These are phyloP conservation scores for Pyrus communis DNA, from an alignment of 306 rosid genomes.

Conservation along the genomic window DNA sequence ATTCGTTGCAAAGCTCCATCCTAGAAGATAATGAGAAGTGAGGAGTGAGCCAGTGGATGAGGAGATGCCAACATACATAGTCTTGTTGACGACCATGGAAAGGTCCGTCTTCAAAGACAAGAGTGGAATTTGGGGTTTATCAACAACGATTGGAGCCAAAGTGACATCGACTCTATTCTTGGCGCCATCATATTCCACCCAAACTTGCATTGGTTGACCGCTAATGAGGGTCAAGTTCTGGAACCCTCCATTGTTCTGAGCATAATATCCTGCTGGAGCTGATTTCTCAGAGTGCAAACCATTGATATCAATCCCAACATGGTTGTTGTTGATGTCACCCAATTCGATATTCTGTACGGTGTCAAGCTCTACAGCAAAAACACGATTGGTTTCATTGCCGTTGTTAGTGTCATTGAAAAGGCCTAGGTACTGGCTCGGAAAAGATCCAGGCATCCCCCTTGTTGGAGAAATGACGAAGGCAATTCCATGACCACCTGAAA, in stretches of 20 bases:
- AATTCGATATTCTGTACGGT: not conserved
- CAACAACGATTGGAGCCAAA: constrained; percentile 33
- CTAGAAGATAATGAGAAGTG: constrained; percentile 22
- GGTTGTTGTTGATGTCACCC: constrained; percentile 9
- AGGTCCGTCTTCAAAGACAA: constrained; percentile 19
- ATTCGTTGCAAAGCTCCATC: constrained; percentile 33
- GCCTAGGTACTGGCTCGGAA: not conserved
- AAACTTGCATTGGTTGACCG: too few species aligned
- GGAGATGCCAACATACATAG: constrained; percentile 30
- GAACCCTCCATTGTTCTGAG: not conserved
- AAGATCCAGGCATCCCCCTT: not conserved
- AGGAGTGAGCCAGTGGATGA: constrained; percentile 21
- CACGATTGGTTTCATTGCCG: constrained; percentile 5
- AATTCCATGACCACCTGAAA: not conserved
- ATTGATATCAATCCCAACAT: constrained; percentile 63
- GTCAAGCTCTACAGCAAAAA: constrained; percentile 51
- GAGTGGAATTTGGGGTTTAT: constrained; percentile 36
- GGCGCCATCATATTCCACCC: too few species aligned
- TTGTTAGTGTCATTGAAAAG: not conserved
- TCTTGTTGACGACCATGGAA: constrained; percentile 6
- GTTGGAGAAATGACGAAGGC: constrained; percentile 6
- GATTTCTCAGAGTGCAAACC: constrained; percentile 21
- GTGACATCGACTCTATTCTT: constrained; percentile 41
- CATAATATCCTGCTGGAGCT: constrained; percentile 30
- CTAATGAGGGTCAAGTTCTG: not conserved